These are phyloP conservation scores for Rubia balearica DNA, from an alignment of 305 asterid species.

Conservation along the genomic window DNA sequence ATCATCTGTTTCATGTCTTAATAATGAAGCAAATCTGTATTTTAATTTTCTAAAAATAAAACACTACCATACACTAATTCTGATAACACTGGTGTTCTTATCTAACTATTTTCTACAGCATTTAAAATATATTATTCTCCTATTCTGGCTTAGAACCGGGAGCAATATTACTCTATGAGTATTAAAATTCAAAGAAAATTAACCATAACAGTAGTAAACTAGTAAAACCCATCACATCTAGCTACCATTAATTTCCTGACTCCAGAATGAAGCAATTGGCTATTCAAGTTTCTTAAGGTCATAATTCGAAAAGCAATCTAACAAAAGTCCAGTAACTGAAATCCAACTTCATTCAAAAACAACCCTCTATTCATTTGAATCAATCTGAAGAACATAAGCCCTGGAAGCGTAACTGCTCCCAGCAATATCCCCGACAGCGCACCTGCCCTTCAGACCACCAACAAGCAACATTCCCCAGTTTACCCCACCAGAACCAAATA, in stretches of 20 bases:
- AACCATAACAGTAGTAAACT: neutral
- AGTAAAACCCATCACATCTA: neutral
- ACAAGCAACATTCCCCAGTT: too few species aligned
- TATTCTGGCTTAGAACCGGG: neutral
- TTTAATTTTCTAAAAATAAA: neutral
- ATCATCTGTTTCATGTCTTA: neutral
- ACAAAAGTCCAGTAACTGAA: slow-evolving; percentile 35
- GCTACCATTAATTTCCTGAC: neutral
- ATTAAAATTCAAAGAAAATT: neutral
- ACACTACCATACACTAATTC: neutral
- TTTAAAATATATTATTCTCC: too few species aligned
- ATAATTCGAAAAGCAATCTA: neutral
- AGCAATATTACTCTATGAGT: neutral
- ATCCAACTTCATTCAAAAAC: slow-evolving; percentile 32
- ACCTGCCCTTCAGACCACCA: slow-evolving; percentile 52
- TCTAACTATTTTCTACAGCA: neutral
- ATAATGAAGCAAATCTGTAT: neutral
- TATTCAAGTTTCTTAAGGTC: neutral
- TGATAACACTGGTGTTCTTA: neutral
- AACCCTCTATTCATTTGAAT: slow-evolving; percentile 57
- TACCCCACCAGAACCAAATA: too few species aligned
- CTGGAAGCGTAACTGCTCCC: slow-evolving; percentile 84
- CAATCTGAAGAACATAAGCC: slow-evolving; percentile 67
- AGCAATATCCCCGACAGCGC: slow-evolving; percentile 78
- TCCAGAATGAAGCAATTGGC: neutral